phyloP scores from a whole-genome alignment of 2,329 filamentous ascomycete genomes.

The Fusarium proliferatum region DNA sequence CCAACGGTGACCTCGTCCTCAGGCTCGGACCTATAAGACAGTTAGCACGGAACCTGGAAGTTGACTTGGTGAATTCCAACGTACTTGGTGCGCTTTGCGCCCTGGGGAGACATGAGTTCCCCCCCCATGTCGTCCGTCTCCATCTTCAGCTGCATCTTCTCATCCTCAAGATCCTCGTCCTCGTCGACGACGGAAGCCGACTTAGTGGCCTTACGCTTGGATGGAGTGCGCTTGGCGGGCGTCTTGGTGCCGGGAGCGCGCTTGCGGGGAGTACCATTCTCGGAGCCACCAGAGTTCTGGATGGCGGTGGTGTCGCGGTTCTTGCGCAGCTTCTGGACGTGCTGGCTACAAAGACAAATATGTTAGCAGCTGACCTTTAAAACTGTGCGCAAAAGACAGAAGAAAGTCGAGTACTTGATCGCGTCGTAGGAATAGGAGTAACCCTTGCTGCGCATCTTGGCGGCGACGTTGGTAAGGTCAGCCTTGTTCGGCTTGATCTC shows the following conservation, averaged over 20 bases:
- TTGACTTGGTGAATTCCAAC: neutral
- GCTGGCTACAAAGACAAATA: slow-evolving; percentile 51
- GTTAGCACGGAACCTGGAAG: slow-evolving; percentile 8
- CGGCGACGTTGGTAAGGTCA: slow-evolving; percentile 48
- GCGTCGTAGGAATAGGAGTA: slow-evolving; percentile 54
- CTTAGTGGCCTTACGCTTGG: slow-evolving; percentile 41
- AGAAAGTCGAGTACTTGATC: slow-evolving; percentile 51
- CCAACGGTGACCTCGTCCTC: slow-evolving; percentile 10
- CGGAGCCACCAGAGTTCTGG: slow-evolving; percentile 25
- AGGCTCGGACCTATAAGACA: slow-evolving; percentile 23
- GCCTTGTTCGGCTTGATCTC: slow-evolving; percentile 50
- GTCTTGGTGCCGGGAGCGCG: slow-evolving; percentile 15
- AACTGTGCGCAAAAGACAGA: neutral
- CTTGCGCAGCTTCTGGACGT: slow-evolving; percentile 58
- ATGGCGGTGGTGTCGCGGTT: slow-evolving; percentile 46
- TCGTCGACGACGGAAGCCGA: slow-evolving; percentile 26
- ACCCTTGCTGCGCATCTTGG: slow-evolving; percentile 49
- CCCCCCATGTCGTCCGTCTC: slow-evolving; percentile 33
- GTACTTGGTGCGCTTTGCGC: slow-evolving; percentile 46
- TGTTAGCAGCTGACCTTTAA: slow-evolving; percentile 23
- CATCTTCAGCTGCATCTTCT: slow-evolving; percentile 44
- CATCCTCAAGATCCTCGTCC: slow-evolving; percentile 42
- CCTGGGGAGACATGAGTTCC: slow-evolving; percentile 5
- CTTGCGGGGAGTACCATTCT: slow-evolving; percentile 43
- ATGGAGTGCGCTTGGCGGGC: slow-evolving; percentile 47